phyloP scores from a whole-genome alignment of 495 filamentous ascomycete species.

The Penicillium dipodomyicola region DNA sequence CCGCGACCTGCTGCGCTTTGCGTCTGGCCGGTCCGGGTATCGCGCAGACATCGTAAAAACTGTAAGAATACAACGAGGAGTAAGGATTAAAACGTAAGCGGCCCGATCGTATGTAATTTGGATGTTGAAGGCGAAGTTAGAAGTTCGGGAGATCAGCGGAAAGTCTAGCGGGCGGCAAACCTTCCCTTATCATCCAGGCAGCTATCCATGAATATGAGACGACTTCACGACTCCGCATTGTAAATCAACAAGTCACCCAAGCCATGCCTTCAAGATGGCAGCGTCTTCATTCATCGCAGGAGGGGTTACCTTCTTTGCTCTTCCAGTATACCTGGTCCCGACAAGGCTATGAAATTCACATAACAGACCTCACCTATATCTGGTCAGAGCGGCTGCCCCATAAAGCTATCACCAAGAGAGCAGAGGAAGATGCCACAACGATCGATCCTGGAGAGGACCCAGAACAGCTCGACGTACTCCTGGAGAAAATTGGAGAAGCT shows the following conservation, averaged over 20 bases:
- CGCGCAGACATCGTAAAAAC: conserved; percentile 33
- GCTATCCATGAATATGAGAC: conserved; percentile 5
- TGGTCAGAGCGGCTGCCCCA: conserved; percentile 74
- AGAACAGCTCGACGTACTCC: conserved; percentile 67
- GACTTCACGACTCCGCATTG: neutral
- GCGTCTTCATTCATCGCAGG: conserved; percentile 26
- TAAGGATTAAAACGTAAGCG: conserved; percentile 2
- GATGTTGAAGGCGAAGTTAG: conserved; percentile 14
- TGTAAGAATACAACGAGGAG: neutral
- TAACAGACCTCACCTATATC: conserved; percentile 83
- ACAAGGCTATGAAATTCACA: conserved; percentile 64
- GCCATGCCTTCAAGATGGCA: conserved; percentile 44
- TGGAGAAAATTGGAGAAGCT: conserved; percentile 67
- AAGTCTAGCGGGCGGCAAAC: conserved; percentile 34
- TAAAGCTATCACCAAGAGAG: conserved; percentile 61
- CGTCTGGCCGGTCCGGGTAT: conserved; percentile 30
- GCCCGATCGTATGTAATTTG: conserved; percentile 3
- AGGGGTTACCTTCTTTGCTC: conserved; percentile 49
- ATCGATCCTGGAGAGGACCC: conserved; percentile 83
- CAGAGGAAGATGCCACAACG: conserved; percentile 62
- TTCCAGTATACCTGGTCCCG: conserved; percentile 50
- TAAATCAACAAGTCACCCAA: conserved; percentile 3
- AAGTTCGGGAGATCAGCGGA: conserved; percentile 27
- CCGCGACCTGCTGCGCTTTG: conserved; percentile 43
- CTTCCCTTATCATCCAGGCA: conserved; percentile 24